These are phyloP conservation scores for Pyronema omphalodes DNA, from an alignment of 495 filamentous ascomycete genomes.

Conservation along the genomic window DNA sequence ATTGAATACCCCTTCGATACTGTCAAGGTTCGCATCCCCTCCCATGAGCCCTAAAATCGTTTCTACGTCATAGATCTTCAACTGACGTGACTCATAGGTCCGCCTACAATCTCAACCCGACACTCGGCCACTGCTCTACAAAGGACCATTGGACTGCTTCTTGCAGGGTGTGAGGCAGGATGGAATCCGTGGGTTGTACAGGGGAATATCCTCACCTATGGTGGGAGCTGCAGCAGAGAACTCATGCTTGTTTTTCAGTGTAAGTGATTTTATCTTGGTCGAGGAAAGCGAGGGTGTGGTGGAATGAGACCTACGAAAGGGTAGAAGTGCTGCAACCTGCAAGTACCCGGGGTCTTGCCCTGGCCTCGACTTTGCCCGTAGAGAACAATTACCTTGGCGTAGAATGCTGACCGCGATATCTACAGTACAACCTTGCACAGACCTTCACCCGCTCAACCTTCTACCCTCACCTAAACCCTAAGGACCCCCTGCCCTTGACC, in stretches of 20 bases:
- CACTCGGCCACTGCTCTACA: slow-evolving; percentile 62
- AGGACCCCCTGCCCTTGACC: slow-evolving; percentile 44
- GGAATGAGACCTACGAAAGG: background rate
- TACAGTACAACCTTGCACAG: slow-evolving; percentile 46
- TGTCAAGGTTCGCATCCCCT: slow-evolving; percentile 61
- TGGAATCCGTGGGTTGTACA: slow-evolving; percentile 64
- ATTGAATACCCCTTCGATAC: slow-evolving; percentile 99
- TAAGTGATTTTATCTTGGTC: slow-evolving; percentile 1
- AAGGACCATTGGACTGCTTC: slow-evolving; percentile 84
- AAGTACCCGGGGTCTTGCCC: background rate
- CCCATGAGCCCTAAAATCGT: too few species aligned
- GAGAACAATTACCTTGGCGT: background rate
- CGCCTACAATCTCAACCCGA: slow-evolving; percentile 66
- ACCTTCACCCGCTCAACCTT: slow-evolving; percentile 41
- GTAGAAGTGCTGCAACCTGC: background rate
- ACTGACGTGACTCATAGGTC: slow-evolving; percentile 18
- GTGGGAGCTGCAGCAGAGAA: slow-evolving; percentile 84
- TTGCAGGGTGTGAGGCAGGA: slow-evolving; percentile 57
- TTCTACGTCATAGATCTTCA: slow-evolving; percentile 2
- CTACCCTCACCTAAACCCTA: slow-evolving; percentile 35
- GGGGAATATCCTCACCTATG: slow-evolving; percentile 82
- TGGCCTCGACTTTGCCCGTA: background rate
- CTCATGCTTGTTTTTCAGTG: slow-evolving; percentile 83
- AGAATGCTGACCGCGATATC: slow-evolving; percentile 10
- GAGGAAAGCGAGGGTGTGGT: too few species aligned